Percentiles rank a stretch among this genome's conserved stretches.
phyloP scores from a whole-genome alignment of 108 stramenopile genomes.

The Nitzschia putrida region DNA sequence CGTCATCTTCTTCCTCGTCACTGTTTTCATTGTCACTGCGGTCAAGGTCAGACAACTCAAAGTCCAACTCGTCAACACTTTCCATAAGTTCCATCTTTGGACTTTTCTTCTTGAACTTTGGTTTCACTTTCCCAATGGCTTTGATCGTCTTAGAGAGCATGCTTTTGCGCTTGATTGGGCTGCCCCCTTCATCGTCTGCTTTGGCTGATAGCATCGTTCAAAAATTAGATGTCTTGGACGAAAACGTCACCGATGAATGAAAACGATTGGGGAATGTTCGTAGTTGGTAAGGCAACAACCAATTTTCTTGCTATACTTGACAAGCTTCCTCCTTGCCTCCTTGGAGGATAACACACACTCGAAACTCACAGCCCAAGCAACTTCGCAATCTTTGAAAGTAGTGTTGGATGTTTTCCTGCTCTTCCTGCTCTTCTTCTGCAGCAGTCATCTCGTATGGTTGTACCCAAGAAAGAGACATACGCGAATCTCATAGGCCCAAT shows the following conservation, averaged over 20 bases:
- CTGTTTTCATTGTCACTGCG: neutral
- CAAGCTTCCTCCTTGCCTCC: no score
- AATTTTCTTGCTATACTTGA: neutral
- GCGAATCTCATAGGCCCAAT: no score
- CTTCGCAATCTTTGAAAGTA: no score
- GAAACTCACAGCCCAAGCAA: no score
- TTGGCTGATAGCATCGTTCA: constrained; percentile 5
- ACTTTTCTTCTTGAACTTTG: constrained; percentile 14
- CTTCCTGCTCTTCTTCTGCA: no score
- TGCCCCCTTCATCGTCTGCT: neutral
- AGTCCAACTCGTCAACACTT: constrained; percentile 7
- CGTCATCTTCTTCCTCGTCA: neutral
- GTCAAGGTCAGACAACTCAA: constrained; percentile 1
- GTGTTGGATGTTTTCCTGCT: no score
- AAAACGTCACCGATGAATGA: neutral
- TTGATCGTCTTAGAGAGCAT: constrained; percentile 15
- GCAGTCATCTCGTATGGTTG: no score
- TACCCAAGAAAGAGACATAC: no score
- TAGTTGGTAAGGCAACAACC: neutral
- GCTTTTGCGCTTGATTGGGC: constrained; percentile 2
- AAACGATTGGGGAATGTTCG: neutral
- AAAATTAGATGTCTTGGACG: neutral
- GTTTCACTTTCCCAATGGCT: constrained; percentile 18
- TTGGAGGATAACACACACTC: no score
- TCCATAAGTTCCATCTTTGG: constrained; percentile 8